Conservation (phyloP, 192 early-diverging fungal species). For the Coemansia sp. region DNA sequence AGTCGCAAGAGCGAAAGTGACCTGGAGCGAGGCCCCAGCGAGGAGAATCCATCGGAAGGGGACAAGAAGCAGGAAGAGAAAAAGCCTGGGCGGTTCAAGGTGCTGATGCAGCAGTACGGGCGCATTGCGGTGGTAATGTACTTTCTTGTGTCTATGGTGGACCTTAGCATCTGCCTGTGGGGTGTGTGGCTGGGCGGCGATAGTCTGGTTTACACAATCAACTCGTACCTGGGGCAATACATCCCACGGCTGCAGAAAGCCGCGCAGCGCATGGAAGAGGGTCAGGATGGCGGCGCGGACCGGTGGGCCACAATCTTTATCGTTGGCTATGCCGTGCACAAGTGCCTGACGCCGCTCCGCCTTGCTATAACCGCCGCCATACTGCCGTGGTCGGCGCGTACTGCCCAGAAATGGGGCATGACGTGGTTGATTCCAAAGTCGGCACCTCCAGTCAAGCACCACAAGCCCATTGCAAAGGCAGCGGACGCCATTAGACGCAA, state of each 20-base stretch:
- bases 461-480: slow-evolving; percentile 38
- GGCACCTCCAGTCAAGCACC: slow-evolving; percentile 34
- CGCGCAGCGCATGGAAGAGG: slow-evolving; percentile 48
- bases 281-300: slow-evolving; percentile 42
- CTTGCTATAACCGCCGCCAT: slow-evolving; percentile 46
- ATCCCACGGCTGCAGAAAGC: slow-evolving; percentile 53
- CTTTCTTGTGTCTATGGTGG: slow-evolving; percentile 46
- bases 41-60: slow-evolving; percentile 1
- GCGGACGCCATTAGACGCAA: slow-evolving; percentile 44
- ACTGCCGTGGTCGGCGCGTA: slow-evolving; percentile 52
- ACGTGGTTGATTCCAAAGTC: slow-evolving; percentile 55
- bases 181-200: slow-evolving; percentile 55
- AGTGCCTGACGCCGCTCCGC: slow-evolving; percentile 52
- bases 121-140: slow-evolving; percentile 50
- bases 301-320: slow-evolving; percentile 55
- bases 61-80: slow-evolving; percentile 23
- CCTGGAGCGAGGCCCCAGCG: slow-evolving; percentile 14
- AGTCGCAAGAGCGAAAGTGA: slow-evolving; percentile 11
- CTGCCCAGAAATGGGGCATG: slow-evolving; percentile 48
- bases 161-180: slow-evolving; percentile 52
- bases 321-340: slow-evolving; percentile 54
- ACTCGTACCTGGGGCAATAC: slow-evolving; percentile 55
- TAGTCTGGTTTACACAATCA: slow-evolving; percentile 46
- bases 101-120: slow-evolving; percentile 57
- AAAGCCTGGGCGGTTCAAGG: slow-evolving; percentile 48